Evolutionary conservation across 2,329 filamentous ascomycete species (phyloP).

Genomic region (Nothopassalora personata): DNA sequence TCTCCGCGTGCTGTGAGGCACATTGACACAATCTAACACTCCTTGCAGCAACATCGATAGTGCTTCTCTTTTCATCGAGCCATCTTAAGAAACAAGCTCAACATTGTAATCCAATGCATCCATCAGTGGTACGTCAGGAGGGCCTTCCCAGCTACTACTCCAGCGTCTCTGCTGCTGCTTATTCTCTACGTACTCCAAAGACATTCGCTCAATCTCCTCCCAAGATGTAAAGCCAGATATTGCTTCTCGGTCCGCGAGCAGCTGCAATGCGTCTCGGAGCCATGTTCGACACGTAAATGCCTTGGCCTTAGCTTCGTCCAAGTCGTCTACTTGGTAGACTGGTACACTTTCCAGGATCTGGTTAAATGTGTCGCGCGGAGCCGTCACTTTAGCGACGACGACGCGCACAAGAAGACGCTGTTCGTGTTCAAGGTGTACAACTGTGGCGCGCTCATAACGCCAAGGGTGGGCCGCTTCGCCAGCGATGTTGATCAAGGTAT

Average conservation of each 20-base stretch:
- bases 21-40: no score
- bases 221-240: constrained; percentile 4
- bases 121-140: constrained; percentile 8
- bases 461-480: constrained; percentile 10
- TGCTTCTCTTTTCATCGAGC: no score
- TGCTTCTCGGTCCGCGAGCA: constrained; percentile 1
- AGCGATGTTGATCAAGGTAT: constrained; percentile 7
- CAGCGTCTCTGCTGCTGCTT: constrained; percentile 11
- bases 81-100: constrained; percentile 6
- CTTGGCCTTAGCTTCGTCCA: constrained; percentile 1
- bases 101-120: constrained; percentile 6
- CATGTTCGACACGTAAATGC: constrained; percentile 12
- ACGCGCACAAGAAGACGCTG: background rate
- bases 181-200: constrained; percentile 11
- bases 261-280: constrained; percentile 7
- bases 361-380: background rate
- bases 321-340: constrained; percentile 9
- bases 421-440: background rate
- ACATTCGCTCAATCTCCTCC: constrained; percentile 5
- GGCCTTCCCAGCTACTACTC: constrained; percentile 3
- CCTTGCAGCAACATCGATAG: no score
- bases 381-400: constrained; percentile 12
- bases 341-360: constrained; percentile 6
- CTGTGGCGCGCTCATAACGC: constrained; percentile 11
- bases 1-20: no score